A percentile compares a stretch with the other conserved stretches of the same genome.
These are phyloP conservation scores for Leishmania guyanensis DNA, from an alignment of 208 protist species.

Conservation along the genomic window DNA sequence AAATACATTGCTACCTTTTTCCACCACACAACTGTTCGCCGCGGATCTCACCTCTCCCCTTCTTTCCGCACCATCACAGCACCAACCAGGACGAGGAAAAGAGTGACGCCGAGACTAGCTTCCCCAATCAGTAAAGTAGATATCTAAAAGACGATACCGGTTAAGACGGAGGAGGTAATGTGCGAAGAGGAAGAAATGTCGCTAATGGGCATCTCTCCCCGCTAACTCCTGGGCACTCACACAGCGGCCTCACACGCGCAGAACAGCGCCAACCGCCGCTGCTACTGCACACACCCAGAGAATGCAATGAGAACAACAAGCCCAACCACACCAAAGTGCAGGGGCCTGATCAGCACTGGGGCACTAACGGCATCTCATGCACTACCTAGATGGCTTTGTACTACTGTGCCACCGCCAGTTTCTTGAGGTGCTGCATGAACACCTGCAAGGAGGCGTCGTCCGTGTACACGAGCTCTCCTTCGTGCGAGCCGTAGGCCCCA, in stretches of 20 bases:
- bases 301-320: not conserved
- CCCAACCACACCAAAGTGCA: not conserved
- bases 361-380: not conserved
- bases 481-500: constrained; percentile 57
- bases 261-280: not conserved
- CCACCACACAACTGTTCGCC: not conserved
- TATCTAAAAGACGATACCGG: constrained; percentile 1
- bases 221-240: not conserved
- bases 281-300: not conserved
- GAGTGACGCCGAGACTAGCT: not conserved
- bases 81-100: not conserved
- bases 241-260: not conserved
- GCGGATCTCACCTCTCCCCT: not conserved
- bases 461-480: constrained; percentile 95
- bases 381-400: not conserved
- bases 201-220: not conserved
- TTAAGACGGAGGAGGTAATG: not conserved
- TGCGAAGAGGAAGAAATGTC: not conserved
- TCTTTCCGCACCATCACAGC: not conserved
- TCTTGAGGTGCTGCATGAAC: constrained; percentile 98
- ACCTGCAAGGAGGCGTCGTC: constrained; percentile 97
- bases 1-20: not conserved
- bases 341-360: not conserved
- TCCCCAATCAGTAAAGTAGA: not conserved
- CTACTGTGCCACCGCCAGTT: constrained; percentile 93